Conservation (phyloP, 164 flowering plant genomes). For the Vitis riparia region DNA sequence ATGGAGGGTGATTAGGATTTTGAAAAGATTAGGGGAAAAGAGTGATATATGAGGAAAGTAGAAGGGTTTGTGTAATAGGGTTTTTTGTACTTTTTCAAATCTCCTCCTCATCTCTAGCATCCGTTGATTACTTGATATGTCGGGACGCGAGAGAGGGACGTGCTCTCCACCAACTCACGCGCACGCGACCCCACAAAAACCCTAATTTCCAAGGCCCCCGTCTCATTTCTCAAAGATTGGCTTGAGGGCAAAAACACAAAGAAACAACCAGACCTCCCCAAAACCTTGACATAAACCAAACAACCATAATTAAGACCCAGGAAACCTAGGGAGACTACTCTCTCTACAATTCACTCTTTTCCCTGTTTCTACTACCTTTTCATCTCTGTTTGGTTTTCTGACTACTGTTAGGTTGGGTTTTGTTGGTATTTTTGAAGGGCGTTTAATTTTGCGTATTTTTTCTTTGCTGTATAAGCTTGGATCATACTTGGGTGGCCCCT, state of each 20-base stretch:
- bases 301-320: not conserved
- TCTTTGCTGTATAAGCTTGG: too few species aligned
- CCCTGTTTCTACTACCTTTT: not conserved
- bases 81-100: not conserved
- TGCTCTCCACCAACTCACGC: slow-evolving; percentile 31
- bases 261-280: slow-evolving; percentile 7
- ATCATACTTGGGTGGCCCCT: too few species aligned
- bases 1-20: too few species aligned
- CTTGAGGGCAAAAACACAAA: not conserved
- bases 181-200: slow-evolving; percentile 31
- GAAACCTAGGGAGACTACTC: not conserved
- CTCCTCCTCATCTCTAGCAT: not conserved
- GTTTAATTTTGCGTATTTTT: too few species aligned
- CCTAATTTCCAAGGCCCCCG: slow-evolving; percentile 23
- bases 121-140: slow-evolving; percentile 4
- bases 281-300: slow-evolving; percentile 7
- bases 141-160: slow-evolving; percentile 26
- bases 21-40: too few species aligned
- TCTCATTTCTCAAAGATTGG: not conserved
- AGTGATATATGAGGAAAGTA: not conserved
- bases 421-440: too few species aligned
- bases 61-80: not conserved
- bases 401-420: not conserved
- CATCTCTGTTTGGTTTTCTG: not conserved
- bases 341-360: not conserved